Evolutionary conservation across 768 basidiomycete species (phyloP), one percentile per base, ranked within the genome.

Genomic region (Coprinopsis cinerea): DNA sequence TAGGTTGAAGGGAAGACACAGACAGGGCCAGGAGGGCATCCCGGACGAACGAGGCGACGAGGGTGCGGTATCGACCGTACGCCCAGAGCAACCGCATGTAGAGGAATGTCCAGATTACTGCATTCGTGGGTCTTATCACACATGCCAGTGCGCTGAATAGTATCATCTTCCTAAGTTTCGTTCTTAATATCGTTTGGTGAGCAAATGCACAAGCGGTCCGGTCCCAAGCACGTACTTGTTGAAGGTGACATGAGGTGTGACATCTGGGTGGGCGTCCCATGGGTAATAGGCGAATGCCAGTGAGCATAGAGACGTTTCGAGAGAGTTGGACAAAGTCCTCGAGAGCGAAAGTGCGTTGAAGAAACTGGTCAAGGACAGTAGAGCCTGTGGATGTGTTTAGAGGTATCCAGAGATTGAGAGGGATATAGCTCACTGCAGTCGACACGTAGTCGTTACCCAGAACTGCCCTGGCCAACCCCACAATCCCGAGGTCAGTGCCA

Each of bases 251-350:
- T 70, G 69, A 2, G 65, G 62, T 37, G 65, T 71, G 40, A 65
- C 58, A 26, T 61, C 59, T 0, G 68, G 59, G 50, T 64, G 69
- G 15, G 65, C 62, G 53, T 77, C 69, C 87, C 87, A 90, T 0
- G 87, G 93, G 66, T 88, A 97, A 60, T 76, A 76, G 11, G 72
- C 69, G 48, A 95, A 75, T 1, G 93, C 94, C 35, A 86, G 66
- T 0, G 83, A 83, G 0, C 88, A 87, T 36, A 98, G 67, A 0
- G 90, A 82, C 0, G 92, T 92, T 61, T 99, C 96, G 23, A 94
- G 68, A 11, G 92, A 94, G 62, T 97, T 99, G 25, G 92, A 94
- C 46, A 98, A 69, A 0, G 93, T 89, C 28, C 96, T 79, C 2
- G 93, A 87, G 22, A 96, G 71, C 1, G 89, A 78, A 46, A 94